phyloP scores from a whole-genome alignment of 257 asterid genomes.

The Coffea canephora region DNA sequence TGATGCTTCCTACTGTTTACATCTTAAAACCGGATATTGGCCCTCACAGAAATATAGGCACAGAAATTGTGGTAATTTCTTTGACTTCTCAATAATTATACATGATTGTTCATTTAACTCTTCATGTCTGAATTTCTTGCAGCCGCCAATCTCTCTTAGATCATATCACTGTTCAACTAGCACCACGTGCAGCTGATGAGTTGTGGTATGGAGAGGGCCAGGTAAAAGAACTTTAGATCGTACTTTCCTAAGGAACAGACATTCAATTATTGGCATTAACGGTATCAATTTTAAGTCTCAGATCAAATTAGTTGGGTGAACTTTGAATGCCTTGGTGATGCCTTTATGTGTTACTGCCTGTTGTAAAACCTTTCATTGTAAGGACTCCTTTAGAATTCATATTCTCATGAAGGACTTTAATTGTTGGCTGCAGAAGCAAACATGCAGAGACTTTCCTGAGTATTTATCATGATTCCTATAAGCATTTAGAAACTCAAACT shows the following conservation, averaged over 20 bases:
- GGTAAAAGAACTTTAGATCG: conserved; percentile 42
- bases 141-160: conserved; percentile 97
- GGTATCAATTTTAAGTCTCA: not conserved
- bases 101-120: not conserved
- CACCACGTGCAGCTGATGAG: conserved; percentile 99
- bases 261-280: not conserved
- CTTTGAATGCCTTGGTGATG: not conserved
- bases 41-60: not conserved
- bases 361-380: not conserved
- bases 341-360: not conserved
- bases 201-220: conserved; percentile 78
- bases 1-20: not conserved
- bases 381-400: not conserved
- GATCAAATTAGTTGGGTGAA: not conserved
- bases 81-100: not conserved
- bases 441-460: no score
- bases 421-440: not conserved
- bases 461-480: no score
- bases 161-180: conserved; percentile 88
- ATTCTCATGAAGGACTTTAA: not conserved
- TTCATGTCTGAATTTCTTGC: conserved; percentile 23
- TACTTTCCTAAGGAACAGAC: not conserved
- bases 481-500: no score
- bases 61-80: not conserved
- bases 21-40: not conserved